Evolutionary conservation across 2,329 filamentous ascomycete species (phyloP), one percentile per base, ranked within the genome.

Genomic region (Rutstroemia sp.): DNA sequence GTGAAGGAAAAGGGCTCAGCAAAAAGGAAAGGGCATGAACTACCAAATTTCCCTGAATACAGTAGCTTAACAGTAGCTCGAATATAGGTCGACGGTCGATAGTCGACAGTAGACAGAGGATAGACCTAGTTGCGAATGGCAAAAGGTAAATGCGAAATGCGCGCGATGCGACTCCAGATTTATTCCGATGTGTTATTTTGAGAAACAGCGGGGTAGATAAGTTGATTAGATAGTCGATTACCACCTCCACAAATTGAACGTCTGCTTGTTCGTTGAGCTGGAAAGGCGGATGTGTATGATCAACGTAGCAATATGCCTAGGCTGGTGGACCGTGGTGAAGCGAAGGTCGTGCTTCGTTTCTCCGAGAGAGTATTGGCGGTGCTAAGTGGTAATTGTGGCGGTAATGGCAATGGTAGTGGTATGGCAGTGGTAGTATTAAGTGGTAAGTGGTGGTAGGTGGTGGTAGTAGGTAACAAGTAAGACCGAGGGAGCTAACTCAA

Each of bases 131-230:
- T 23, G 21, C 21, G 21, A 23, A 23, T 23, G 21, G 21, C 21
- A 23, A 23, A 23, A 23, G 21, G 21, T 23, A 23, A 23, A 23
- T 34, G 48, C 48, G 27, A 42, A 44, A 27, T 21, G 19, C 27
- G 27, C 8, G 23, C 23, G 30, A 52, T 52, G 39, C 50, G 39
- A 51, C 10, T 8, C 27, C 8, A 30, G 27, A 9, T 40, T 40
- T 27, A 17, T 27, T 51, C 48, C 48, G 48, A 17, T 21, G 23
- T 42, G 19, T 34, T 45, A 12, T 38, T 47, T 53, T 7, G 42
- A 39, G 46, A 17, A 17, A 47, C 25, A 25, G 51, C 42, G 51
- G 51, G 51, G 51, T 53, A 53, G 51, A 48, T 53, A 27, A 19
- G 27, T 53, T 47, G 51, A 53, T 53, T 46, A 47, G 21, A 23